Evolutionary conservation across 441 rosid genomes (phyloP).

Genomic region (Gossypium schwendimanii): DNA sequence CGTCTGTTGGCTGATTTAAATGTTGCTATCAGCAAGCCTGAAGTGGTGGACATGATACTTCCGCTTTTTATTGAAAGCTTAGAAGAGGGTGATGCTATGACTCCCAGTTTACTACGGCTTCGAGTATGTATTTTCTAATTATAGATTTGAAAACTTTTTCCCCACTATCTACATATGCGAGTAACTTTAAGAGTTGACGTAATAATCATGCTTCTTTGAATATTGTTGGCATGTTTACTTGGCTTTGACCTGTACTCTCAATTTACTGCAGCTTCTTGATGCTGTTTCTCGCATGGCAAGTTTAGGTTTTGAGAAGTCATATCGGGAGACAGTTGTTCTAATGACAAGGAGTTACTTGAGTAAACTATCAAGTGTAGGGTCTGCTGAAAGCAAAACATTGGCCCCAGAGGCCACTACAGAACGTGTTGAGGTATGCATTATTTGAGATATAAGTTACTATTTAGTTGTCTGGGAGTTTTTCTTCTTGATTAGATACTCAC

Average conservation of each 20-base stretch:
- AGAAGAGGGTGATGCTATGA: conserved; percentile 96
- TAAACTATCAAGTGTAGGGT: conserved; percentile 64
- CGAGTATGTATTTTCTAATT: conserved; percentile 49
- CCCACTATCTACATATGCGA: conserved; percentile 6
- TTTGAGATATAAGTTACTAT: conserved; percentile 12
- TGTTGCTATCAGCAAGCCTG: conserved; percentile 81
- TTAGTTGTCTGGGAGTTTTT: conserved; percentile 16
- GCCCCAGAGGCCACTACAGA: conserved; percentile 81
- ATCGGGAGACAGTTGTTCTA: conserved; percentile 93
- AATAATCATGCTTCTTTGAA: conserved; percentile 13
- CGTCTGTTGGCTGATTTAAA: conserved; percentile 85
- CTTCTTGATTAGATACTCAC: conserved; percentile 42
- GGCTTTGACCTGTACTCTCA: conserved; percentile 12
- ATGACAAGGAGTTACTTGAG: conserved; percentile 92
- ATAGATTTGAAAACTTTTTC: neutral
- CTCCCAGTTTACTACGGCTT: conserved; percentile 81
- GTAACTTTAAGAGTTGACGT: conserved; percentile 11
- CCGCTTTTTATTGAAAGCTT: conserved; percentile 92
- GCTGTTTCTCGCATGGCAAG: conserved; percentile 95
- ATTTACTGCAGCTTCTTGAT: conserved; percentile 80
- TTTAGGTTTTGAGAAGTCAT: conserved; percentile 95
- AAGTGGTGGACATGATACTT: conserved; percentile 92
- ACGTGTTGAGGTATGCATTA: conserved; percentile 71
- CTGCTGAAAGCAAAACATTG: conserved; percentile 82
- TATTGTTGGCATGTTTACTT: conserved; percentile 23